phyloP scores from a whole-genome alignment of 2,329 filamentous ascomycete species.

The Colletotrichum endophyticum region DNA sequence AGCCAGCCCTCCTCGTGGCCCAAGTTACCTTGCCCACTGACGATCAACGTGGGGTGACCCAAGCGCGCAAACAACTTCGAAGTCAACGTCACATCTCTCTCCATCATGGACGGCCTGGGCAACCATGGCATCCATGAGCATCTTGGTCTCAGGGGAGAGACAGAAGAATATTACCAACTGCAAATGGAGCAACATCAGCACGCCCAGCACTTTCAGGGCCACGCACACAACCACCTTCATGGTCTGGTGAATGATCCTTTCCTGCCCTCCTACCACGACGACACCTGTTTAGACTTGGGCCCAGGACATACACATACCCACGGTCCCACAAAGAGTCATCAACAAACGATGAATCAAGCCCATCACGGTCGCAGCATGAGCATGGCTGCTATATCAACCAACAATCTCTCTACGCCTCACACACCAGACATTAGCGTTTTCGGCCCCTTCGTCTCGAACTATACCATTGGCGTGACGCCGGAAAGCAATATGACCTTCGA shows the following conservation, averaged over 20 bases:
- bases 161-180: neutral
- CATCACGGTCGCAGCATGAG: conserved; percentile 7
- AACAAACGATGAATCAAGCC: conserved; percentile 2
- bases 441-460: neutral
- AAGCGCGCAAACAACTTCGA: neutral
- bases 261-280: conserved; percentile 26
- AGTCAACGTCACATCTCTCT: neutral
- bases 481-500: neutral
- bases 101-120: conserved; percentile 26
- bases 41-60: neutral
- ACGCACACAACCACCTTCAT: neutral
- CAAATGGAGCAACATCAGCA: neutral
- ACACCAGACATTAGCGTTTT: neutral
- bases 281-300: conserved; percentile 33
- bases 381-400: neutral
- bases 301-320: conserved; percentile 6
- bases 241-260: neutral
- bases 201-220: neutral
- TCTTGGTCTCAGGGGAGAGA: neutral
- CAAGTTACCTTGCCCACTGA: neutral
- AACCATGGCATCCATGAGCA: neutral
- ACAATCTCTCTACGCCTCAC: neutral
- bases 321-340: neutral
- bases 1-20: neutral
- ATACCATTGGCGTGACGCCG: neutral